Conservation (phyloP, 305 asterid genomes). For the Salvia sclarea region DNA sequence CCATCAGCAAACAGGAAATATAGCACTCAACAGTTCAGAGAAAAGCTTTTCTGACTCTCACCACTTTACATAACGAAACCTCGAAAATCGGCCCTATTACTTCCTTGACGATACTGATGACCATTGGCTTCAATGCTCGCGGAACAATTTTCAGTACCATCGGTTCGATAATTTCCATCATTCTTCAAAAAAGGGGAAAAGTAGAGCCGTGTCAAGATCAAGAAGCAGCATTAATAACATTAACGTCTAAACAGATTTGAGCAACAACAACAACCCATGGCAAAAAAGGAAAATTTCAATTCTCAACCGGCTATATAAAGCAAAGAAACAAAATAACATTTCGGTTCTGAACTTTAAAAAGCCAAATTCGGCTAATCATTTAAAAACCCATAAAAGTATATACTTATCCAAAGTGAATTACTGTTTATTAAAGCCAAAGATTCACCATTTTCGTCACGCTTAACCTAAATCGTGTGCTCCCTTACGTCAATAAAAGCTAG, state of each 20-base stretch:
- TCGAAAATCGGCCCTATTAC: slow-evolving; percentile 32
- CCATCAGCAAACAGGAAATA: background rate
- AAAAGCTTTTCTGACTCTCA: slow-evolving; percentile 35
- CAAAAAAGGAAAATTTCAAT: background rate
- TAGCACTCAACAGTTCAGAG: background rate
- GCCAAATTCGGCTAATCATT: background rate
- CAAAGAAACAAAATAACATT: slow-evolving; percentile 8
- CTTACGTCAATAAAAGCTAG: no score
- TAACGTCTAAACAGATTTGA: background rate
- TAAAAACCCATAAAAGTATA: background rate
- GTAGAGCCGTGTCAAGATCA: slow-evolving; percentile 12
- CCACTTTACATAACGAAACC: slow-evolving; percentile 38
- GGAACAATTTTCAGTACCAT: slow-evolving; percentile 19
- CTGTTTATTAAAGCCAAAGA: slow-evolving; percentile 1
- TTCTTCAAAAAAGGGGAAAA: slow-evolving; percentile 22
- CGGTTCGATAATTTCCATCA: slow-evolving; percentile 36
- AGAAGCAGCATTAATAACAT: background rate
- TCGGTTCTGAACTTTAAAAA: background rate
- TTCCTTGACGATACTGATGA: slow-evolving; percentile 11
- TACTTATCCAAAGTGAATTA: no score
- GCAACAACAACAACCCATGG: slow-evolving; percentile 22
- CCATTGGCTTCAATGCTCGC: slow-evolving; percentile 27
- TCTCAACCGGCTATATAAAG: background rate
- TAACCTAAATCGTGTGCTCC: no score
- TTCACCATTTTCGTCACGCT: no score